A percentile compares a stretch with the other conserved stretches of the same genome.
Evolutionary conservation across 129 eudicot genomes (phyloP).

Genomic region (Centella asiatica): DNA sequence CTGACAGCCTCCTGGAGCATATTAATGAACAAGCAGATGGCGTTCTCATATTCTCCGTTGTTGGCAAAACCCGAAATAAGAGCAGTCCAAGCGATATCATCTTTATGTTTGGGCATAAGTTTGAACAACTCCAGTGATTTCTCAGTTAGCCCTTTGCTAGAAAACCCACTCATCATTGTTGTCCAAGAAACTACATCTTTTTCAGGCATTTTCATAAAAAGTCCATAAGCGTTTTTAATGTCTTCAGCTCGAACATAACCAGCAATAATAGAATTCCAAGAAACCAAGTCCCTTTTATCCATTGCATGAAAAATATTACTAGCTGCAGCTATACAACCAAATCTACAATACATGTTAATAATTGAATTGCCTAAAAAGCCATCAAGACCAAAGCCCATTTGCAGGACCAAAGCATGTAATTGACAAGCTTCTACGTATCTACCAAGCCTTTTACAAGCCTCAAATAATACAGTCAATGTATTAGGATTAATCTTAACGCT

Average conservation of each 20-base stretch:
- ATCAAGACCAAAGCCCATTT: slow-evolving; percentile 50
- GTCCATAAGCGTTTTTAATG: slow-evolving; percentile 42
- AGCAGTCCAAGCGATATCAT: slow-evolving; percentile 79
- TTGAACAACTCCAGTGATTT: slow-evolving; percentile 49
- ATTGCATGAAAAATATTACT: slow-evolving; percentile 32
- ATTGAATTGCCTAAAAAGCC: slow-evolving; percentile 55
- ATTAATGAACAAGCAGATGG: slow-evolving; percentile 44
- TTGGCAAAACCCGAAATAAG: slow-evolving; percentile 60
- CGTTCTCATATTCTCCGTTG: slow-evolving; percentile 45
- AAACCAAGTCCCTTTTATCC: slow-evolving; percentile 44
- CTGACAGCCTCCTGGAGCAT: slow-evolving; percentile 45
- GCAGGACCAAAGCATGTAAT: slow-evolving; percentile 48
- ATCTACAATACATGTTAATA: slow-evolving; percentile 63
- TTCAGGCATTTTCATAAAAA: slow-evolving; percentile 31
- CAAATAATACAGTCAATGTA: slow-evolving; percentile 44
- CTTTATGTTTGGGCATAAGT: slow-evolving; percentile 53
- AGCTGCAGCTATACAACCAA: slow-evolving; percentile 46
- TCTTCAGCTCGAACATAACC: slow-evolving; percentile 49
- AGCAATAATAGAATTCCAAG: slow-evolving; percentile 66
- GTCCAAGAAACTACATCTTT: slow-evolving; percentile 71
- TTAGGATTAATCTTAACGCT: slow-evolving; percentile 29
- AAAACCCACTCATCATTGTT: slow-evolving; percentile 61
- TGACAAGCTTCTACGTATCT: slow-evolving; percentile 52
- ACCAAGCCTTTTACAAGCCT: slow-evolving; percentile 52
- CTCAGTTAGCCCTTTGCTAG: slow-evolving; percentile 37